Conservation (phyloP, 1,284 basidiomycete species). For the Peniophora sp. region DNA sequence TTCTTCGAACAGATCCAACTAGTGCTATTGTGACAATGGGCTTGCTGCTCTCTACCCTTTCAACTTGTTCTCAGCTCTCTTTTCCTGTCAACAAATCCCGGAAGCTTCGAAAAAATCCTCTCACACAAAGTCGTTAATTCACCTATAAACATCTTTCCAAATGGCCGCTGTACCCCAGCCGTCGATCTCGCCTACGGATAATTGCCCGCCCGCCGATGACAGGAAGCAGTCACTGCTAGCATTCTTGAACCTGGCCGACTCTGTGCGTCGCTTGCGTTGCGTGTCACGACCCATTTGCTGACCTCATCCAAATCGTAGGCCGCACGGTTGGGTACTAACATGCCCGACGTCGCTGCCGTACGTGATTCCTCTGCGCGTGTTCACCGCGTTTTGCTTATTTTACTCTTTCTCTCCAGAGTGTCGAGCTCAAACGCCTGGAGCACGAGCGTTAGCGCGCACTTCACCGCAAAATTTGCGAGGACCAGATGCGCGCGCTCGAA, state of each 20-base stretch:
- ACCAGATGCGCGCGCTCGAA: constrained; percentile 88
- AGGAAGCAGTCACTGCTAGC: constrained; percentile 81
- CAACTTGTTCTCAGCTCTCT: constrained; percentile 19
- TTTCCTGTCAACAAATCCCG: not conserved
- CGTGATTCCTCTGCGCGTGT: constrained; percentile 29
- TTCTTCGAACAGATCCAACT: constrained; percentile 34
- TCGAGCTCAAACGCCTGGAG: constrained; percentile 85
- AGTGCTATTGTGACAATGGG: constrained; percentile 57
- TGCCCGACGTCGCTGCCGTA: constrained; percentile 68
- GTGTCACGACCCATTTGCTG: constrained; percentile 7
- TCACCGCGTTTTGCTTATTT: not conserved
- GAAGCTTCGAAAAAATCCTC: constrained; percentile 22
- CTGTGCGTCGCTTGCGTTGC: constrained; percentile 42
- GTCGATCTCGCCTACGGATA: constrained; percentile 63
- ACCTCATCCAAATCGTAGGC: constrained; percentile 35
- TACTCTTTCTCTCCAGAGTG: constrained; percentile 45
- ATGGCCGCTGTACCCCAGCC: constrained; percentile 63
- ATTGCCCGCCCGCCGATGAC: constrained; percentile 54
- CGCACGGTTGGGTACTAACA: constrained; percentile 75
- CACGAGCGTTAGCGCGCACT: constrained; percentile 81
- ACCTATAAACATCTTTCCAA: constrained; percentile 42
- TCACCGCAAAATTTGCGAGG: constrained; percentile 87
- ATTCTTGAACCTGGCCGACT: constrained; percentile 85
- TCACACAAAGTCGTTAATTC: constrained; percentile 41
- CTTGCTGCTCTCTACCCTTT: constrained; percentile 46